These are phyloP conservation scores for Yarrowia sp. DNA, from an alignment of 805 yeast genomes.

Conservation along the genomic window DNA sequence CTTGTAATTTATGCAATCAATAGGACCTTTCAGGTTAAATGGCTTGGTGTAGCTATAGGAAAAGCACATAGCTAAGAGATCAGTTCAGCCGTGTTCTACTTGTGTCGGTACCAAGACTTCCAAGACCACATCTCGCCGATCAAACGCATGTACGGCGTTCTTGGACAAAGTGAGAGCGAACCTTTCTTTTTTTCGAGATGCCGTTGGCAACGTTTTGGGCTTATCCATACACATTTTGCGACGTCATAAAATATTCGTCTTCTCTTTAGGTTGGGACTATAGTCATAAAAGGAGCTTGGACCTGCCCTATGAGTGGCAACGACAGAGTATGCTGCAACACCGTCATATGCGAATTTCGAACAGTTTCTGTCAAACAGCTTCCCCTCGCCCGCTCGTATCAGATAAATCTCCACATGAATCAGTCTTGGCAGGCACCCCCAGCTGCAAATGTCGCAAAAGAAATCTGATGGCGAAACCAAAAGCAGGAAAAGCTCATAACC, in stretches of 20 bases:
- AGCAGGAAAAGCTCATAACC: neutral
- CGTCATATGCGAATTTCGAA: too few relatives aligned
- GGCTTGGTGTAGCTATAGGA: too few relatives aligned
- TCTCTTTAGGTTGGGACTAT: neutral
- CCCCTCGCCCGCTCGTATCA: too few relatives aligned
- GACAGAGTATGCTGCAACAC: too few relatives aligned
- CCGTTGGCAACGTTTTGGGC: neutral
- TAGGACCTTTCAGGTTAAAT: constrained; percentile 7
- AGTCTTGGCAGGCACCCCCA: constrained; percentile 23
- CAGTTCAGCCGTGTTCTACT: too few relatives aligned
- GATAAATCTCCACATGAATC: too few relatives aligned
- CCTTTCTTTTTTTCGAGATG: constrained; percentile 1
- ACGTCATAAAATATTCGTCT: neutral
- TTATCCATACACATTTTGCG: neutral
- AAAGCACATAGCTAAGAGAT: too few relatives aligned
- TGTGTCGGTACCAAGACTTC: too few relatives aligned
- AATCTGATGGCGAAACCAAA: neutral
- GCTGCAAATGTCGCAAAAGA: constrained; percentile 16
- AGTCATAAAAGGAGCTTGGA: neutral
- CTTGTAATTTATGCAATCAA: too few relatives aligned
- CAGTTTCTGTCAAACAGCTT: too few relatives aligned
- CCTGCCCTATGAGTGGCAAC: neutral
- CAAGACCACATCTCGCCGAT: neutral
- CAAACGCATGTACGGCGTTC: constrained; percentile 12
- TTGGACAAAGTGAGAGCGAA: neutral